Evolutionary conservation across 768 basidiomycete species (phyloP).

Genomic region (Cystobasidium tubakii): DNA sequence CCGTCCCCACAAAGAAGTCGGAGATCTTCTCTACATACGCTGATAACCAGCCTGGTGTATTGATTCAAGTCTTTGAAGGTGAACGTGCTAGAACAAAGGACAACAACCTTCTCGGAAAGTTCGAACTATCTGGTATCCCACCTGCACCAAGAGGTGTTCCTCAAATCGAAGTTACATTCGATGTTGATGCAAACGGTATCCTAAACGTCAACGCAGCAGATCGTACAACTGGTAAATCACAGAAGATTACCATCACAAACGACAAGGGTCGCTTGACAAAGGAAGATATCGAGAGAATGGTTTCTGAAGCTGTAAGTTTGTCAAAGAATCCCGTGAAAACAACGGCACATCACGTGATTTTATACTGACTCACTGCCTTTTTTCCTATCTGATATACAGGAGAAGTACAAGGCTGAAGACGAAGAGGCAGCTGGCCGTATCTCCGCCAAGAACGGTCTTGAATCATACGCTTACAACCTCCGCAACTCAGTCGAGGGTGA

Average conservation of each 20-base stretch:
- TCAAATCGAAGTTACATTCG: slow-evolving; percentile 95
- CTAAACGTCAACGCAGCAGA: slow-evolving; percentile 87
- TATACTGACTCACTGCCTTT: slow-evolving; percentile 68
- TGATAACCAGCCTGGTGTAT: slow-evolving; percentile 96
- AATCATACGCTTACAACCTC: slow-evolving; percentile 92
- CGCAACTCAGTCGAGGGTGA: slow-evolving; percentile 81
- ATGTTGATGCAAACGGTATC: slow-evolving; percentile 90
- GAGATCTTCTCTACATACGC: slow-evolving; percentile 98
- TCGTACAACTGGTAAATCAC: slow-evolving; percentile 42
- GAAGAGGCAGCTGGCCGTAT: slow-evolving; percentile 68
- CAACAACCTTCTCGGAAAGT: slow-evolving; percentile 97
- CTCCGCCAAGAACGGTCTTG: slow-evolving; percentile 79
- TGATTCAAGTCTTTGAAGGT: slow-evolving; percentile 92
- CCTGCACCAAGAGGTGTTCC: slow-evolving; percentile 97
- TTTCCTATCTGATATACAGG: neutral
- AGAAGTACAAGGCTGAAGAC: slow-evolving; percentile 71
- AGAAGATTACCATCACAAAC: slow-evolving; percentile 83
- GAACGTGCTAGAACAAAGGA: slow-evolving; percentile 98
- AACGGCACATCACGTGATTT: slow-evolving; percentile 18
- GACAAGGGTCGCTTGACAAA: slow-evolving; percentile 95
- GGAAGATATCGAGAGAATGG: slow-evolving; percentile 98
- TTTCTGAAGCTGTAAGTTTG: slow-evolving; percentile 63
- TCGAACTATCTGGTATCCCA: slow-evolving; percentile 91
- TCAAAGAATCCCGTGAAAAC: slow-evolving; percentile 52
- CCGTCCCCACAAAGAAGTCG: slow-evolving; percentile 96